phyloP scores from a whole-genome alignment of 306 rosid genomes.

The Acacia confusa region DNA sequence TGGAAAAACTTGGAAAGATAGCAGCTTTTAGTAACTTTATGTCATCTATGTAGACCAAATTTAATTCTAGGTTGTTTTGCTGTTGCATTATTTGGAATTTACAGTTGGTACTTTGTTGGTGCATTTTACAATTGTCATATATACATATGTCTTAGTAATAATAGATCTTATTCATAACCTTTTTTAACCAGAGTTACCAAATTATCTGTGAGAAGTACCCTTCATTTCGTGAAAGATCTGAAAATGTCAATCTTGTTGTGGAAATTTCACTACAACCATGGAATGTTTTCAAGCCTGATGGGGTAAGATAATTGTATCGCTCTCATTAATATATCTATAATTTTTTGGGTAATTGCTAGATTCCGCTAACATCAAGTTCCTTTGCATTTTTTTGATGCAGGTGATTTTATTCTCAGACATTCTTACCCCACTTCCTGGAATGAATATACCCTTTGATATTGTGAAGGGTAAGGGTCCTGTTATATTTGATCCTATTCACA shows the following conservation, averaged over 20 bases:
- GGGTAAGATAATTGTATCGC: conserved; percentile 54
- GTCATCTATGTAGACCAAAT: not conserved
- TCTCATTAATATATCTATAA: not conserved
- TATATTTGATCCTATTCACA: conserved; percentile 66
- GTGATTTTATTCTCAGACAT: conserved; percentile 96
- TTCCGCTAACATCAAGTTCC: not conserved
- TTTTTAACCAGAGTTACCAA: conserved; percentile 76
- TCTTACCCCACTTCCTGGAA: conserved; percentile 96
- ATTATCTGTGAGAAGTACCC: conserved; percentile 86
- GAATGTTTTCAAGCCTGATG: conserved; percentile 96
- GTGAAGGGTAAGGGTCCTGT: conserved; percentile 97
- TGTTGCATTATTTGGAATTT: not conserved
- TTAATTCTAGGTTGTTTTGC: conserved; percentile 18
- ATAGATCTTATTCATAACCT: conserved; percentile 31
- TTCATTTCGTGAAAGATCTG: conserved; percentile 94
- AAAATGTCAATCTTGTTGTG: conserved; percentile 90
- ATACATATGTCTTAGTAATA: not conserved
- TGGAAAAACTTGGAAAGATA: not conserved
- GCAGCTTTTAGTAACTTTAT: conserved; percentile 13
- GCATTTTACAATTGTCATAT: not conserved
- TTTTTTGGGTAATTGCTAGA: not conserved
- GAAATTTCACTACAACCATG: conserved; percentile 94
- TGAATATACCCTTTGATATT: conserved; percentile 97
- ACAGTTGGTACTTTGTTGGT: not conserved
- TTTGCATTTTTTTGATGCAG: conserved; percentile 42